These are phyloP conservation scores for Trichoderma simmonsii DNA, from an alignment of 2,329 filamentous ascomycete species.

Conservation along the genomic window DNA sequence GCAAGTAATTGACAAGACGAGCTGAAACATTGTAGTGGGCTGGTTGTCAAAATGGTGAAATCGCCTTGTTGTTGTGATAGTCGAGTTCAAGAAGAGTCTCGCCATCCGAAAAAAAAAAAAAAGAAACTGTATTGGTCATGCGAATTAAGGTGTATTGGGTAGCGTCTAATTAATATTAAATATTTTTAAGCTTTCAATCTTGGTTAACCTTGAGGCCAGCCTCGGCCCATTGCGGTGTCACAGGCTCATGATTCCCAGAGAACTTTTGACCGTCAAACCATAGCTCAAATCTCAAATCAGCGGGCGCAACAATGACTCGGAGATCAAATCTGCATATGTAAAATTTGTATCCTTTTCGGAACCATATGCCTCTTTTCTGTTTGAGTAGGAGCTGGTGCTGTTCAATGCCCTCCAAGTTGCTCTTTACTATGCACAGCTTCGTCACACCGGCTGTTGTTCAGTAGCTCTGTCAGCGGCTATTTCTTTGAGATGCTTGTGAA, in stretches of 20 bases:
- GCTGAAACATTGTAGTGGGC: neutral
- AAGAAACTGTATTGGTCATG: neutral
- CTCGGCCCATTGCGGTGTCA: conserved; percentile 30
- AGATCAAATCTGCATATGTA: conserved; percentile 47
- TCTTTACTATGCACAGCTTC: conserved; percentile 40
- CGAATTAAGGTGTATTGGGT: neutral
- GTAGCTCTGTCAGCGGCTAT: neutral
- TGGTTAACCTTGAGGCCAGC: neutral
- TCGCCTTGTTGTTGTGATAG: neutral
- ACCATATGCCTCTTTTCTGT: conserved; percentile 34
- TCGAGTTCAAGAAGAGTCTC: too few relatives aligned
- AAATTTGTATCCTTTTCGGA: conserved; percentile 35
- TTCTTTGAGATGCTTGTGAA: neutral
- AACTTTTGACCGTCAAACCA: conserved; percentile 35
- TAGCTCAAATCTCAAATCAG: conserved; percentile 49
- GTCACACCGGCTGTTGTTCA: conserved; percentile 32
- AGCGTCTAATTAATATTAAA: neutral
- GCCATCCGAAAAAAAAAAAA: too few relatives aligned
- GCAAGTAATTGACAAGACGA: neutral
- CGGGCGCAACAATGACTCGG: conserved; percentile 52
- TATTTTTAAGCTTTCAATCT: neutral
- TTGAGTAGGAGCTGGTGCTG: conserved; percentile 39
- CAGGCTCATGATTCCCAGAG: conserved; percentile 25
- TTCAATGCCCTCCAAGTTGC: conserved; percentile 39
- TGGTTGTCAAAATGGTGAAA: neutral